Evolutionary conservation across 768 basidiomycete genomes (phyloP), one percentile per base, ranked within the genome.

Genomic region (Tubosaeta sp.): DNA sequence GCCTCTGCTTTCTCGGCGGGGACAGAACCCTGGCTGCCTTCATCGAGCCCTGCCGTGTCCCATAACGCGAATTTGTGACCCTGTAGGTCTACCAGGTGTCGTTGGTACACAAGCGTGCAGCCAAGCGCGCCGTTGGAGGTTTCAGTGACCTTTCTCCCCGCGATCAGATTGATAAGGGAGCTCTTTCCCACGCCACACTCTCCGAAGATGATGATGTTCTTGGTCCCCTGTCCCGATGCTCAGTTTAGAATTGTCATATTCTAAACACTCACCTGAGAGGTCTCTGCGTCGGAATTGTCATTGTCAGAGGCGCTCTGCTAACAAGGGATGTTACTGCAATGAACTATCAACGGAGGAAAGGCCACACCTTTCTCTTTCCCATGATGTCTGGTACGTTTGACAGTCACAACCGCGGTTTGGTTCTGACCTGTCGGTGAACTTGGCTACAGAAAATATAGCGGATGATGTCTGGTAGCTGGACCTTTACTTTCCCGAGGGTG

Each of bases 161-260:
- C 62, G 18, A 77, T 51, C 60, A 77, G 63, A 52, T 76, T 77
- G 51, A 77, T 60, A n/a, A 77, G 52, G 12, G 73, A 74, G 52
- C 76, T 77, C 53, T 77, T 77, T 16, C 71, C 70, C 45, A 67
- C 51, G 14, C 76, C 74, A 2, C 66, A 64, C 46, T 76, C 73
- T 16, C 76, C 75, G 47, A 76, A 77, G 29, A 76, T 22, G 16
- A 77, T 51, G 27, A 76, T 40, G 35, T 76, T 77, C 29, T 53
- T 65, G 25, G 14, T 27, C 10, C 53, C 53, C 65, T 64, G 43
- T 13, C n/a, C n/a, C n/a, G 36, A 8, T 18, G 42, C 14, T 51
- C 34, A 31, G 54, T 48, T 30, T 9, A 43, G 30, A 18, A 36
- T n/a, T 39, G 6, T 14, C 21, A 19, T 6, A 51, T 10, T n/a